These are phyloP conservation scores for Kazachstania martiniae DNA, from an alignment of 805 yeast species.

Conservation along the genomic window DNA sequence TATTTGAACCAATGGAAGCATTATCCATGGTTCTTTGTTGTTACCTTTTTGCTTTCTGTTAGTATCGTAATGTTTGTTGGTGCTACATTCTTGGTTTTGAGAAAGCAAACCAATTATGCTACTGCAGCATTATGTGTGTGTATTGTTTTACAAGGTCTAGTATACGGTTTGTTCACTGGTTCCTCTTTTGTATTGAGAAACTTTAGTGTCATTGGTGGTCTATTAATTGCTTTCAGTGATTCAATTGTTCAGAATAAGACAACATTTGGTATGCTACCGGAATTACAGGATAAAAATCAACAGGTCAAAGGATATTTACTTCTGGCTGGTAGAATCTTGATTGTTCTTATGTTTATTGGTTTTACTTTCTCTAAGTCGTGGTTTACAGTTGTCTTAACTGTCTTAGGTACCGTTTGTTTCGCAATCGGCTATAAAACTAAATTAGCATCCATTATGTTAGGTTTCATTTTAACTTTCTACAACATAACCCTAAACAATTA, in stretches of 20 bases:
- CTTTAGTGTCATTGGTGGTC: conserved; percentile 84
- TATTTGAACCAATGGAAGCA: conserved; percentile 74
- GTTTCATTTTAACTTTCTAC: conserved; percentile 60
- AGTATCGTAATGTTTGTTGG: conserved; percentile 62
- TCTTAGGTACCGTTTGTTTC: conserved; percentile 66
- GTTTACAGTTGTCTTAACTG: conserved; percentile 53
- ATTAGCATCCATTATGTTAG: conserved; percentile 63
- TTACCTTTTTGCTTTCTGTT: conserved; percentile 55
- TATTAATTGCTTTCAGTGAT: conserved; percentile 78
- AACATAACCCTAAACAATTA: conserved; percentile 76
- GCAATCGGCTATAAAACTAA: conserved; percentile 90
- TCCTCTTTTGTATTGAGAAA: conserved; percentile 75
- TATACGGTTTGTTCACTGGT: conserved; percentile 79
- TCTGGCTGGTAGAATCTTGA: conserved; percentile 78
- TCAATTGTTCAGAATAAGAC: conserved; percentile 67
- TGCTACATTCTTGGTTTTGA: conserved; percentile 57
- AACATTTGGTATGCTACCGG: conserved; percentile 36
- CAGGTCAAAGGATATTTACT: conserved; percentile 62
- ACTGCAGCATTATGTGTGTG: conserved; percentile 59
- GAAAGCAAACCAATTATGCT: conserved; percentile 60
- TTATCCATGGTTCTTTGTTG: conserved; percentile 65
- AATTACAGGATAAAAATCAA: conserved; percentile 52
- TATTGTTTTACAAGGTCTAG: conserved; percentile 72
- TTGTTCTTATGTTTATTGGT: conserved; percentile 75
- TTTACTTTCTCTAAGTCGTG: conserved; percentile 70